Evolutionary conservation across 2,329 filamentous ascomycete genomes (phyloP), one percentile per base, ranked within the genome.

Genomic region (Sporothrix pallida): DNA sequence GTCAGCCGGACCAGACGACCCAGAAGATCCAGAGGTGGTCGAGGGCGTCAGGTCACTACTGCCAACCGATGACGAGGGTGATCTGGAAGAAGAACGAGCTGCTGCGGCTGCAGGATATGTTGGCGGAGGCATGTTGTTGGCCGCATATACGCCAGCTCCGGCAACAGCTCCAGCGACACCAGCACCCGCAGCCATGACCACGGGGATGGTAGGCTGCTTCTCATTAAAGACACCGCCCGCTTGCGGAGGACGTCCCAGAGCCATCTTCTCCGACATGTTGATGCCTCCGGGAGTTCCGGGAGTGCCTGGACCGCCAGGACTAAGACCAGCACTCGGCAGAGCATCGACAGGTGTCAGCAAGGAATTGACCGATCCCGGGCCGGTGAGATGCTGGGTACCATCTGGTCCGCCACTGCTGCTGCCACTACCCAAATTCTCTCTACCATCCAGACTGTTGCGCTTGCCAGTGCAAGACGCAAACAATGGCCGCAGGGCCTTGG

Each of bases 251-350:
- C 46, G 52, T 63, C 50, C 54, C 13, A 26, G 23, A 7, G 44
- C 50, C 12, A 70, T 26, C 26, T 23, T 48, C 17, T 63, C 72
- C 23, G 48, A 42, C 50, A 62, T 31, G 31, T 37, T 37, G 31
- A 37, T 37, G 3, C 31, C 31, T 5, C 31, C 31, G 7, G 31
- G 31, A 7, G 31, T 37, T 5, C 31, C 31, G 31, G 31, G 31
- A 37, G 31, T 37, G 17, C 52, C 62, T 13, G 65, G 15, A 97
- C 93, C 0, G 95, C 79, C 67, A 13, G 13, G 12, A 20, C 23
- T 10, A 5, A 23, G 23, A 23, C 63, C 63, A 6, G 9, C 20
- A 46, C 42, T 50, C 12, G 63, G 63, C 8, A 50, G n/a, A 77
- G 89, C 26, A 84, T 89, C 4, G 80, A 83, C 70, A 82, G 83